Conservation (phyloP, 2,329 filamentous ascomycete species). For the Trichoderma sp. region DNA sequence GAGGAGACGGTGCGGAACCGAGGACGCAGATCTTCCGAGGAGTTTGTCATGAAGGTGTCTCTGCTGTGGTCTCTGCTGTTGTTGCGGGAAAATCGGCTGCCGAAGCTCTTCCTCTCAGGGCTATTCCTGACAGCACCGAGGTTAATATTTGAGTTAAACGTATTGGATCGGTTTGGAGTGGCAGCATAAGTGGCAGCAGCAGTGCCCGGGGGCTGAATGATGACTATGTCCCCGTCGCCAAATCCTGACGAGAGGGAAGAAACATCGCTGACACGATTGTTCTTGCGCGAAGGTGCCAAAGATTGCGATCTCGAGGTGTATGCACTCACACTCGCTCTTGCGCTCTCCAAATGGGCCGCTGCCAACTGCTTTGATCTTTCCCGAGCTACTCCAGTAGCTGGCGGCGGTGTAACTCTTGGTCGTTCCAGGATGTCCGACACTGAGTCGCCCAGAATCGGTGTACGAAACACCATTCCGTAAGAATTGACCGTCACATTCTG, state of each 20-base stretch:
- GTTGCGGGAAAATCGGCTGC: constrained; percentile 28
- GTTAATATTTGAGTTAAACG: constrained; percentile 8
- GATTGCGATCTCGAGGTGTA: constrained; percentile 30
- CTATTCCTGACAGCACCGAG: constrained; percentile 12
- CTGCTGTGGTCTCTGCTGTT: constrained; percentile 45
- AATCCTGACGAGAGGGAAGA: constrained; percentile 68
- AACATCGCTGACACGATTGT: constrained; percentile 50
- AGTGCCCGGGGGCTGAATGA: constrained; percentile 40
- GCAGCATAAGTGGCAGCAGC: constrained; percentile 13
- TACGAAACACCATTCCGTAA: constrained; percentile 24
- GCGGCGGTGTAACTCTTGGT: constrained; percentile 27
- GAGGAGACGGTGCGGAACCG: constrained; percentile 63
- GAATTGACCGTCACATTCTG: constrained; percentile 22
- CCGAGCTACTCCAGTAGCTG: constrained; percentile 23
- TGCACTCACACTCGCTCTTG: not conserved
- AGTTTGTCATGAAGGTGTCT: constrained; percentile 57
- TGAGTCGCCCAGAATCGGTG: constrained; percentile 11
- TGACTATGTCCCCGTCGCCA: constrained; percentile 63
- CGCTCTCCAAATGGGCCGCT: constrained; percentile 27
- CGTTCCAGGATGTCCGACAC: constrained; percentile 17
- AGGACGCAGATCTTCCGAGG: constrained; percentile 58
- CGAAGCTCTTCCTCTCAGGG: constrained; percentile 10
- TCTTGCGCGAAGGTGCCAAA: constrained; percentile 34
- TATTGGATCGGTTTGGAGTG: constrained; percentile 20
- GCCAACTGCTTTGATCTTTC: constrained; percentile 23